phyloP scores from a whole-genome alignment of 805 yeast genomes.

The Pichia thaimueangensis region DNA sequence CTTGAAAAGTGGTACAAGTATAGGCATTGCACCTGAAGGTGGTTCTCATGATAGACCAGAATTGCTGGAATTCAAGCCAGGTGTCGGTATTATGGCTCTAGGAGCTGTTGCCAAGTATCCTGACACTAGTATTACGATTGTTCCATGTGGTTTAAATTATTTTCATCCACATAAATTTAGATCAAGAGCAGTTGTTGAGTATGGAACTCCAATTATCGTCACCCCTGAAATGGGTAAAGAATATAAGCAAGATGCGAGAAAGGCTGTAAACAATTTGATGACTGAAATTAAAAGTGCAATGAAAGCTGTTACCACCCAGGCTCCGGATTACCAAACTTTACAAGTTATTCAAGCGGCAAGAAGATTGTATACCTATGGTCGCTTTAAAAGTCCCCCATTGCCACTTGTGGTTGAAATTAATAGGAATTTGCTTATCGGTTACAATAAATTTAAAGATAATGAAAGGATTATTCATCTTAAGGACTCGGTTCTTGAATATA shows the following conservation, averaged over 20 bases:
- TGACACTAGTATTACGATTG: slow-evolving; percentile 67
- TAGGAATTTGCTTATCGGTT: slow-evolving; percentile 78
- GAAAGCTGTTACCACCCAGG: slow-evolving; percentile 75
- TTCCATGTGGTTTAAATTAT: slow-evolving; percentile 96
- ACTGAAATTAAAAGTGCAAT: slow-evolving; percentile 61
- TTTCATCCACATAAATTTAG: slow-evolving; percentile 94
- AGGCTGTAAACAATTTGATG: slow-evolving; percentile 63
- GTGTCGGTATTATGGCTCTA: slow-evolving; percentile 95
- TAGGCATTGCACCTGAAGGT: slow-evolving; percentile 97
- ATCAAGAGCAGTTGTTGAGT: slow-evolving; percentile 91
- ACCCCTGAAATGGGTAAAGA: slow-evolving; percentile 51
- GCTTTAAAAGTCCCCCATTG: slow-evolving; percentile 49
- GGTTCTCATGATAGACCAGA: slow-evolving; percentile 98
- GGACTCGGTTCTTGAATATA: slow-evolving; percentile 61
- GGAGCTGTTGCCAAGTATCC: slow-evolving; percentile 77
- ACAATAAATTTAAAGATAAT: slow-evolving; percentile 64
- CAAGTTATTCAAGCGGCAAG: slow-evolving; percentile 91
- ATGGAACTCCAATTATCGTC: slow-evolving; percentile 78
- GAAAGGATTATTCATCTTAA: slow-evolving; percentile 60
- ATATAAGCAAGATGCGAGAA: slow-evolving; percentile 60
- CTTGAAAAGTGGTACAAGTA: slow-evolving; percentile 60
- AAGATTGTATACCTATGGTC: slow-evolving; percentile 63
- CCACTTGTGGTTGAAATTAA: slow-evolving; percentile 87
- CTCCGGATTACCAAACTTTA: slow-evolving; percentile 82
- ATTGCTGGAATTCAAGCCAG: slow-evolving; percentile 87